Base-by-base conservation (phyloP, 331 rosid genomes). In the Pyrus hybrid region DNA sequence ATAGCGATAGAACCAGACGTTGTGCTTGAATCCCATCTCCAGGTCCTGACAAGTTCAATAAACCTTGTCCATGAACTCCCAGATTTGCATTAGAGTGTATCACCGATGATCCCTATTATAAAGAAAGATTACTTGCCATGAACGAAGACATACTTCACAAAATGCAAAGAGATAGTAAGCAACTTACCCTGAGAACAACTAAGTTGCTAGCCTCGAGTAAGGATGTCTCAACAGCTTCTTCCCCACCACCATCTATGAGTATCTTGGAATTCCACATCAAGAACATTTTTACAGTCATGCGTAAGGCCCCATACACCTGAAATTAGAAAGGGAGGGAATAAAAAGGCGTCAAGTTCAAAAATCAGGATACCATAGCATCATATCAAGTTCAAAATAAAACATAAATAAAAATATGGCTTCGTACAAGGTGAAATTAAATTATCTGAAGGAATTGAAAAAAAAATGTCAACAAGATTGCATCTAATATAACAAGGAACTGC, bases 61-160 rank as follows among this genome's bases (percentile, higher is more conserved):
- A 84, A 83, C 98, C 99, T 91, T 95, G 99, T 53, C 99, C 99
- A 81, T 80, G 97, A 79, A 95, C 98, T 86, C 96, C 99, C 80
- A 95, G 90, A 86, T 95, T 95, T 78, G 99, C 99, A 91, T 95
- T 92, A 79, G 99, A 95, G 79, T 95, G 99, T 82, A 95, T 92
- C 73, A 91, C 93, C 76, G 99, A 95, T 76, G 97, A 79, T 78
- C 86, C 97, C 99, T 95, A 82, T 79, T 22, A 63, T n/a, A 65
- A 73, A 76, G 79, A 76, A 72, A 80, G 72, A 67, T n/a, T 65
- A 79, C 51, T 70, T 45, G 68, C 79, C 78, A 78, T 26, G 64
- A 62, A 67, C 65, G 58, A 81, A 80, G 71, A 81, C 57, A 75
- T 16, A 71, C 63, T 54, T 6, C 21, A 61, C 2, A 61, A 86